Percentiles rank a stretch among this genome's conserved stretches.
Evolutionary conservation across 2,329 filamentous ascomycete genomes (phyloP).

Genomic region (Apiospora aurea): DNA sequence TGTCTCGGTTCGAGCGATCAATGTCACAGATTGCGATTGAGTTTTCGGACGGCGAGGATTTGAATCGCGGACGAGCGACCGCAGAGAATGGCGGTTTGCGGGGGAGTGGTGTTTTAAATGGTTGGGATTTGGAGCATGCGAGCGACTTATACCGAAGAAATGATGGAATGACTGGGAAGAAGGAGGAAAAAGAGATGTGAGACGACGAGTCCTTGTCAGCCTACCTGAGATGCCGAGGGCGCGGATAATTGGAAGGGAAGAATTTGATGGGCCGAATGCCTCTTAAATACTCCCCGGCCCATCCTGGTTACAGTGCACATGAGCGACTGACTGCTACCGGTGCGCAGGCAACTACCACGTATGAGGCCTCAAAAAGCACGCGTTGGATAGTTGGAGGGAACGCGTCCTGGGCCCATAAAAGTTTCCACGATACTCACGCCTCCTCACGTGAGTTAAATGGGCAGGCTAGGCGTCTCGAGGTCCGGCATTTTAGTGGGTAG

Average conservation of each 20-base stretch:
- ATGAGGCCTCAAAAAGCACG: not conserved
- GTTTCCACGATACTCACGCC: no score
- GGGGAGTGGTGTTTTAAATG: not conserved
- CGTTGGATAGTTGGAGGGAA: not conserved
- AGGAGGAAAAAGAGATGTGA: slow-evolving; percentile 1
- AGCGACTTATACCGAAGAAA: slow-evolving; percentile 12
- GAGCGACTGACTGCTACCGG: not conserved
- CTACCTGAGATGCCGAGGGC: slow-evolving; percentile 22
- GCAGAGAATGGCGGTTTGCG: not conserved
- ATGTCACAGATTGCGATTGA: not conserved
- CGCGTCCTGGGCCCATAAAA: no score
- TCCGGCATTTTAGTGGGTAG: not conserved
- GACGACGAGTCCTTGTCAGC: slow-evolving; percentile 17
- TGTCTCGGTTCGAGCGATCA: not conserved
- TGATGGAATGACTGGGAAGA: slow-evolving; percentile 12
- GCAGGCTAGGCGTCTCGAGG: not conserved
- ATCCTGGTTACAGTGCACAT: not conserved
- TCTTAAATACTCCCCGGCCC: not conserved
- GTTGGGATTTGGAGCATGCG: not conserved
- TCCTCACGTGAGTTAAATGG: not conserved
- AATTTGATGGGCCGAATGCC: not conserved
- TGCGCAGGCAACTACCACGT: not conserved
- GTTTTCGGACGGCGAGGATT: not conserved
- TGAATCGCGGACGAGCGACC: slow-evolving; percentile 5
- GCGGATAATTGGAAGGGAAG: slow-evolving; percentile 5